Conservation (phyloP, 73 alveolate genomes). For the Paramecium octaurelia region DNA sequence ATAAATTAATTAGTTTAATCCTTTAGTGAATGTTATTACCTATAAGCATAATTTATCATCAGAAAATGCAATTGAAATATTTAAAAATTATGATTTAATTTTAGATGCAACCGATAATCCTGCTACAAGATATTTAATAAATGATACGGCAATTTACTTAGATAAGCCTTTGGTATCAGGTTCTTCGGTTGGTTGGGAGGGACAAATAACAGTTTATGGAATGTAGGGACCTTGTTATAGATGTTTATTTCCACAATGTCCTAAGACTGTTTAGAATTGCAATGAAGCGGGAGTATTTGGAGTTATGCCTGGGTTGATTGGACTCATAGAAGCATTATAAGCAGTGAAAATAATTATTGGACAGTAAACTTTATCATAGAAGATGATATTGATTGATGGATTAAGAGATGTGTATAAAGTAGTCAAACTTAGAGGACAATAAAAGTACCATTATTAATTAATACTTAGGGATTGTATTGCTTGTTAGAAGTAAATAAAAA, state of each 20-base stretch:
- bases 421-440: slow-evolving; percentile 76
- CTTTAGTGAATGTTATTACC: slow-evolving; percentile 75
- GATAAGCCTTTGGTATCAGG: slow-evolving; percentile 92
- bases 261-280: slow-evolving; percentile 85
- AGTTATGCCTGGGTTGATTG: slow-evolving; percentile 88
- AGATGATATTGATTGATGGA: slow-evolving; percentile 89
- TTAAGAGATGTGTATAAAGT: slow-evolving; percentile 74
- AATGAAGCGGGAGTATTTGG: slow-evolving; percentile 96
- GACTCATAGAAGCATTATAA: slow-evolving; percentile 86
- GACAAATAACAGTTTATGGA: slow-evolving; percentile 86
- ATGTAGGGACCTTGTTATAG: slow-evolving; percentile 92
- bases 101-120: slow-evolving; percentile 96
- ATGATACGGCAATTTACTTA: slow-evolving; percentile 84
- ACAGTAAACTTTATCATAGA: slow-evolving; percentile 63
- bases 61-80: slow-evolving; percentile 80
- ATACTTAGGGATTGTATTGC: neutral
- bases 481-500: neutral
- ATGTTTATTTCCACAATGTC: slow-evolving; percentile 89
- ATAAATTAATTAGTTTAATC: slow-evolving; percentile 78
- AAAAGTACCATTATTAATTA: neutral
- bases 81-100: slow-evolving; percentile 84
- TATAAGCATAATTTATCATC: slow-evolving; percentile 70
- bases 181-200: slow-evolving; percentile 92
- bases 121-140: slow-evolving; percentile 84
- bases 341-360: slow-evolving; percentile 84